Base-by-base conservation (phyloP, 768 basidiomycete genomes). In the Rhodocollybia butyracea region DNA sequence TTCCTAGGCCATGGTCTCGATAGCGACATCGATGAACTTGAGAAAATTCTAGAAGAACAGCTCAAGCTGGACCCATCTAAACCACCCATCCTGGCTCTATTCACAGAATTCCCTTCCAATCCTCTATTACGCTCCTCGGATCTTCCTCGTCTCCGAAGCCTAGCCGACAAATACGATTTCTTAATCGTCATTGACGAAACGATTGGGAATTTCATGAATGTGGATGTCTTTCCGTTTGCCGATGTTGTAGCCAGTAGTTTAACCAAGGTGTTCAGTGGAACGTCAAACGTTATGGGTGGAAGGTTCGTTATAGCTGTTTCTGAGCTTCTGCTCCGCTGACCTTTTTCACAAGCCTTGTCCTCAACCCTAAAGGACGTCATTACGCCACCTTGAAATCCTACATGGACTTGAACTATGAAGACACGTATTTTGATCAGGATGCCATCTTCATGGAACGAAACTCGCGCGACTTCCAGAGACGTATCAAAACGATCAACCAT, bases 371-470 rank as follows among this genome's bases (percentile, higher is more conserved):
- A 63, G 77, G 85, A 6, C 81, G 78, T 3, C 80, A 89, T 64
- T 95, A 96, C 66, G 48, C 70, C 0, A 57, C 71, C 1, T 80
- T 99, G 45, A 92, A 89, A 63, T 64, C 72, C 0, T 71, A 83
- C 45, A 74, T 93, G 63, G 64, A 70, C 7, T 60, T 73, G 7
- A 73, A 68, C 5, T 98, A 85, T 68, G 91, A 96, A 67, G 95
- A 99, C 66, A 73, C 75, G 22, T 98, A 92, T 73, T 98, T 88
- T 61, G 79, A 83, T 64, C 91, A 94, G 67, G 96, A 99, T 64
- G 94, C 91, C 39, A 84, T 98, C 54, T 96, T 86, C 77, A 90
- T 99, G 89, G 96, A 99, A 67, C 89, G 95, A 61, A 99, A 99
- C 72, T 98, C 96, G 17, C 91, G 96, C 48, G 87, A 97, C 72